Evolutionary conservation across 2,329 filamentous ascomycete species (phyloP).

Genomic region (Aspergillus ustus): DNA sequence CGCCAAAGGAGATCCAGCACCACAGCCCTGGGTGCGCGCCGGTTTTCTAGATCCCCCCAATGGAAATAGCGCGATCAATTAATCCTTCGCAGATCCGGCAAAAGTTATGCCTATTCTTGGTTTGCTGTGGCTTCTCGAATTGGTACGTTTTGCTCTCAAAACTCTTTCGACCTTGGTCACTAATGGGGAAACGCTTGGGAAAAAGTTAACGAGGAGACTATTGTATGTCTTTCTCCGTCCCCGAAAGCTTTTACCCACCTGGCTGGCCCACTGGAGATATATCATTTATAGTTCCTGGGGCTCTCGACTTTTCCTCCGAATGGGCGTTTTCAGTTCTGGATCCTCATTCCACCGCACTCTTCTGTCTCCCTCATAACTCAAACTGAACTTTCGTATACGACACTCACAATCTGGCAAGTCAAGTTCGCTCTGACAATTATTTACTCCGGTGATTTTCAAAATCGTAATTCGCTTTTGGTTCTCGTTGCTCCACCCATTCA

Average conservation of each 20-base stretch:
- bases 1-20: conserved; percentile 20
- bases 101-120: conserved; percentile 13
- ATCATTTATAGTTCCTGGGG: conserved; percentile 18
- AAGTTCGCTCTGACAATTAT: neutral
- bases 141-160: neutral
- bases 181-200: neutral
- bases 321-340: neutral
- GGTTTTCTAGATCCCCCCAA: conserved; percentile 14
- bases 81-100: conserved; percentile 14
- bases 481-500: conserved; percentile 22
- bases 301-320: conserved; percentile 9
- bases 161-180: neutral
- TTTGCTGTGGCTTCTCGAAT: neutral
- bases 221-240: conserved; percentile 16
- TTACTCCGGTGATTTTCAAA: conserved; percentile 14
- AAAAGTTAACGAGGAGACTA: conserved; percentile 12
- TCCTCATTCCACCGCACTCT: conserved; percentile 2
- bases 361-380: conserved; percentile 2
- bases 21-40: conserved; percentile 16
- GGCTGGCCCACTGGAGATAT: conserved; percentile 21
- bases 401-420: conserved; percentile 7
- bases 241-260: conserved; percentile 20
- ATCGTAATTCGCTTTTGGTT: conserved; percentile 14
- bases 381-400: conserved; percentile 4
- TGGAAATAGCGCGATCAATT: conserved; percentile 9